Evolutionary conservation across 352 stramenopile species (phyloP), one percentile per base, ranked within the genome.

Genomic region (Thalassiosira mediterranea): DNA sequence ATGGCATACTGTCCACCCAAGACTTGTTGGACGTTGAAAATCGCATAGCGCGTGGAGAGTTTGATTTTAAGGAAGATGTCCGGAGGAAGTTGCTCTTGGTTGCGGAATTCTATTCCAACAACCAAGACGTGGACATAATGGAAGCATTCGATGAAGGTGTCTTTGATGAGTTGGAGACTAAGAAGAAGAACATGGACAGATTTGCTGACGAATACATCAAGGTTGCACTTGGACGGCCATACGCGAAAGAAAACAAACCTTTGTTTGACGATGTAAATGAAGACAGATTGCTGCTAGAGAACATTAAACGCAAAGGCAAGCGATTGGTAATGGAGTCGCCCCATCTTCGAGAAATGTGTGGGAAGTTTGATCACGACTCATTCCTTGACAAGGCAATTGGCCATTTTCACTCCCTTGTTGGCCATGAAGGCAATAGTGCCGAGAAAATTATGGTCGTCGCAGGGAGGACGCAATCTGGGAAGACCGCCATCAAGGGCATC

Each of bases 381-480:
- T 73, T 69, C 29, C 32, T 79, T 1, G 46, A 64, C 21, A 79
- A 73, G 40, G 8, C 53, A 17, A 42, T 69, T 10, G 29, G 52
- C 17, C 54, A 68, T 40, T 63, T 79, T 11, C 67, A 77, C 25
- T 48, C 59, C 31, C 17, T 48, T 23, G 42, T 65, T 32, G 38
- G n/a, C 11, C n/a, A n/a, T n/a, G 3, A 57, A 48, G 53, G 68
- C 26, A 48, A 28, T 21, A n/a, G 7, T 34, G 3, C 4, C 13
- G 60, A 65, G 49, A 75, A 70, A 26, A 58, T 59, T 4, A 58
- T 73, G 34, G 47, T 79, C 11, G 40, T 79, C 23, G 46, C 56
- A n/a, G 70, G 70, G 17, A 29, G 61, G 11, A 79, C 70, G 37
- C 70, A 73, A 38, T 26, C 31, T 60, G 70, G 70, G n/a, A 79